Base-by-base conservation (phyloP, 2,329 filamentous ascomycete species). In the Leptographium radiaticola region DNA sequence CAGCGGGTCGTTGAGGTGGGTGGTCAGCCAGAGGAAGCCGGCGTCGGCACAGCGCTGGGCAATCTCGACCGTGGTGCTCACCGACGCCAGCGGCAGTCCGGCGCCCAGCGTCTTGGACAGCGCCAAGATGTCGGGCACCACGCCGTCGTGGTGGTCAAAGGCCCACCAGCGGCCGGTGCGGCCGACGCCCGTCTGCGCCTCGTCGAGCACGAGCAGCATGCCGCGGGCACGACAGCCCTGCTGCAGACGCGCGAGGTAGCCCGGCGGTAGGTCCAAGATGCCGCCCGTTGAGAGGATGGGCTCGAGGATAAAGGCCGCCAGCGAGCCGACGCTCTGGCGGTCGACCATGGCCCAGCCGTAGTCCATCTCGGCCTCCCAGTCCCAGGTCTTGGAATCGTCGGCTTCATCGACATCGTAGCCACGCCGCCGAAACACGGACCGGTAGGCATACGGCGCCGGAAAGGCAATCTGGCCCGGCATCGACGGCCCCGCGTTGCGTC, bases 351-450 rank as follows among this genome's bases (percentile, higher is more conserved):
- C 67, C 70, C 77, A 84, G 18, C 77, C 80, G 59, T 77, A 84
- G 12, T 80, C 73, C 15, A 86, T 66, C 62, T 86, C 82, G 0
- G 77, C 75, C 58, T 80, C 70, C 81, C 81, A 86, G 62, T 86
- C 81, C 55, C 53, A 36, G 25, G 25, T 25, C 5, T 25, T 25
- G 25, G 25, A 3, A 5, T 25, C 25, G 25, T 25, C 25, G 25
- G 25, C 25, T 2, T 36, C 34, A 57, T 86, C 79, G 0, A 72
- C 72, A 1, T 80, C 80, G 57, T 84, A 5, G 25, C 25, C 79
- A 0, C 73, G 25, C 39, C 75, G 72, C 11, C 76, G 72, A 63
- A 86, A 86, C 0, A 75, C 70, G 0, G 80, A 83, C 5, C 80
- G 75, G 61, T 83, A 84, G 0, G 75, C 70, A 58, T 84, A 76